Base-by-base conservation (phyloP, 2,329 filamentous ascomycete genomes). In the Ophiocordyceps camponoti-floridani region DNA sequence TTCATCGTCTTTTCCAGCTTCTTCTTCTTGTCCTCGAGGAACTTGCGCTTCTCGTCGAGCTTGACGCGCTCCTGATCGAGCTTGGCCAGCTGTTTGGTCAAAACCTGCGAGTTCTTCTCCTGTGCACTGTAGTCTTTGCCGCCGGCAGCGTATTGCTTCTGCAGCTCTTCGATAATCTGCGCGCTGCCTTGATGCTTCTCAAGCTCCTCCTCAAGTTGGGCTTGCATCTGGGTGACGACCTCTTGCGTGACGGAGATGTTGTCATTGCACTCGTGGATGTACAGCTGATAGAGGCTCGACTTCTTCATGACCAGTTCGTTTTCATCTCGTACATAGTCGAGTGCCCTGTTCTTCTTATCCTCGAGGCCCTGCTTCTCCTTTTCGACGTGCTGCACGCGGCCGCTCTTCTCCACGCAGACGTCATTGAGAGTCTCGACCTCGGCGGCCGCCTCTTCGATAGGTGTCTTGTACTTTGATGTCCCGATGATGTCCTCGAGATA, bases 401-500 rank as follows among this genome's bases (percentile, higher is more conserved):
- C 84, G 53, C 84, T 94, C 69, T 98, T 98, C 62, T 98, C 91
- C 54, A 86, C 72, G 57, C 91, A 98, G 2, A 94, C 77, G 54
- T 98, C 91, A 57, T 98, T 98, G 45, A 96, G 73, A 1, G 78
- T 79, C 62, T 98, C 91, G 0, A 94, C 85, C 61, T 96, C 85
- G 1, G 81, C 67, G 0, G 87, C 89, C 1, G 88, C 81, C 64
- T 98, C 91, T 53, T 98, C 91, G 50, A 98, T 98, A 0, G 91
- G 89, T 0, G 83, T 76, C 65, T 98, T 98, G 68, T 98, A 98
- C 60, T 94, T 95, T 6, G 91, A 96, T 0, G 91, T 98, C 49
- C 93, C 91, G 54, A 98, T 96, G 49, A 98, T 98, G 56, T 98
- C 91, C 60, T 98, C 91, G 0, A 98, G 75, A 51, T 98, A 98